These are phyloP conservation scores for Firmiana major DNA, from an alignment of 345 rosid genomes.

Conservation along the genomic window DNA sequence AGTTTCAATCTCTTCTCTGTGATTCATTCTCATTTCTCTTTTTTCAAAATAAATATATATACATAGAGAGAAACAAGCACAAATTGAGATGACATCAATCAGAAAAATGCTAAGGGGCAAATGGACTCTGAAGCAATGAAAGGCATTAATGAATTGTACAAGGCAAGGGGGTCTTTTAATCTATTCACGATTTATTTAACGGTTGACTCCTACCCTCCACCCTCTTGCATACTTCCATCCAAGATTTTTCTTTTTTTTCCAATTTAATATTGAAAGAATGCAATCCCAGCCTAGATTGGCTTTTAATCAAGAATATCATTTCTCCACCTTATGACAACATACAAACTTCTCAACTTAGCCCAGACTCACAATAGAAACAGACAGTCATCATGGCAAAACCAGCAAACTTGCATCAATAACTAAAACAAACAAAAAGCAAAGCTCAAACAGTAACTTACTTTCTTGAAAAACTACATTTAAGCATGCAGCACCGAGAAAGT, in stretches of 20 bases:
- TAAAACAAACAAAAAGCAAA: neutral
- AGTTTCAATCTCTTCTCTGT: neutral
- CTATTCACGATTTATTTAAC: neutral
- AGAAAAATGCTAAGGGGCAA: too few species aligned
- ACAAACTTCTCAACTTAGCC: neutral
- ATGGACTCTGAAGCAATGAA: too few species aligned
- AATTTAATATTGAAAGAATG: neutral
- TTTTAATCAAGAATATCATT: neutral
- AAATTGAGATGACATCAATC: too few species aligned
- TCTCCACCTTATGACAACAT: constrained; percentile 1
- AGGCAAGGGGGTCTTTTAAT: neutral
- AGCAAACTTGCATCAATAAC: neutral
- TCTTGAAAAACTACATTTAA: neutral
- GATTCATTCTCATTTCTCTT: neutral
- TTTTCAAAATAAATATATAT: too few species aligned
- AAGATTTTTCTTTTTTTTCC: neutral
- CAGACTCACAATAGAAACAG: neutral
- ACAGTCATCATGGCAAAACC: neutral
- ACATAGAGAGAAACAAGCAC: neutral
- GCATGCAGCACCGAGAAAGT: neutral
- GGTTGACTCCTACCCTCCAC: neutral
- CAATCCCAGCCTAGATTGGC: neutral
- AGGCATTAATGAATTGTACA: too few species aligned
- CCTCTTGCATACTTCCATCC: neutral
- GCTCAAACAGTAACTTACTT: neutral